phyloP scores from a whole-genome alignment of 1,284 basidiomycete genomes.

The Puccinia horiana region DNA sequence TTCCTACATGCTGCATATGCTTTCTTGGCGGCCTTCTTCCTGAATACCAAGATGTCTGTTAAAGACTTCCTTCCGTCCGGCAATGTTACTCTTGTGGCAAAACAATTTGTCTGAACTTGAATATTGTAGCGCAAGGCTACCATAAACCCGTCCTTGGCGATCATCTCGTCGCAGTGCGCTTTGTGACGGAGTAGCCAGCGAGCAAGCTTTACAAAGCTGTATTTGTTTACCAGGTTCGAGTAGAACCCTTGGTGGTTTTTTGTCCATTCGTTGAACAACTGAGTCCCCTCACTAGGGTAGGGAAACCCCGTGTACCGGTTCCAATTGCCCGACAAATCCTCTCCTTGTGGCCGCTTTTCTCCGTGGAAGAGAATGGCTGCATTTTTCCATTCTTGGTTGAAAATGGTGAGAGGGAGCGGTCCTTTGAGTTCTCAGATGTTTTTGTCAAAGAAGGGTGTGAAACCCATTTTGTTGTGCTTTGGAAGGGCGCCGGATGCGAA shows the following conservation, averaged over 20 bases:
- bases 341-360: not conserved
- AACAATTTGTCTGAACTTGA: not conserved
- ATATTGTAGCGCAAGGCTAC: constrained; percentile 8
- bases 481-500: too few species aligned
- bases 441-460: not conserved
- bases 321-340: not conserved
- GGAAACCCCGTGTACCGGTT: not conserved
- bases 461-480: not conserved
- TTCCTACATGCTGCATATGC: not conserved
- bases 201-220: not conserved
- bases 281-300: not conserved
- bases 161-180: not conserved
- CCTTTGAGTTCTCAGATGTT: not conserved
- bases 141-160: not conserved
- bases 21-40: not conserved
- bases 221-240: not conserved
- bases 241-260: not conserved
- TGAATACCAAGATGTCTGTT: too few species aligned
- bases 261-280: not conserved
- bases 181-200: not conserved
- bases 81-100: not conserved
- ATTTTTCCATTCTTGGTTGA: not conserved
- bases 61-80: not conserved
- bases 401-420: not conserved
- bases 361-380: not conserved